phyloP scores from a whole-genome alignment of 225 moss, liverwort and hornwort species.

The Marchantia paleacea region DNA sequence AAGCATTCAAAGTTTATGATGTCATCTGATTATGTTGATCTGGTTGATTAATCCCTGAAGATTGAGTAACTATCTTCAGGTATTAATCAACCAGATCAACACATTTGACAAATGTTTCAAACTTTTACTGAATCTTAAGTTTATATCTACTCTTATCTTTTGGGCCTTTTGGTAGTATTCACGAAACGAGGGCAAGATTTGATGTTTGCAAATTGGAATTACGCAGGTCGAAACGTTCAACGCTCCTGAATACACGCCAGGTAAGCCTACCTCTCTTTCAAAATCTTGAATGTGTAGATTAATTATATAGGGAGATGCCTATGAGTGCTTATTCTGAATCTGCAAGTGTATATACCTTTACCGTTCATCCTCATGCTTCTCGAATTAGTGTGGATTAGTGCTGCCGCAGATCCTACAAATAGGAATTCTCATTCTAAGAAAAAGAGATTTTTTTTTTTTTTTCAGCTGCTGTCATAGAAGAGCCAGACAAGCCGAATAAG shows the following conservation, averaged over 20 bases:
- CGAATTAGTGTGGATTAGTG: neutral
- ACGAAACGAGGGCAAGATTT: too few species aligned
- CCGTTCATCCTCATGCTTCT: too few species aligned
- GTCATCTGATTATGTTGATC: too few species aligned
- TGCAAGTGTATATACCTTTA: neutral
- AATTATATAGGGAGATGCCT: neutral
- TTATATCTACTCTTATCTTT: too few species aligned
- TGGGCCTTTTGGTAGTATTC: neutral
- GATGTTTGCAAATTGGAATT: neutral
- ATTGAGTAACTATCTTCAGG: too few species aligned
- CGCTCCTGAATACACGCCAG: constrained; percentile 18
- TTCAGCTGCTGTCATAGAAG: constrained; percentile 35
- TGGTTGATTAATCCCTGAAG: too few species aligned
- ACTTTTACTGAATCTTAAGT: too few species aligned
- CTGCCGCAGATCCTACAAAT: too few species aligned
- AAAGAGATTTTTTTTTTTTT: neutral
- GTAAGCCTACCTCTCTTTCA: neutral
- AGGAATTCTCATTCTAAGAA: neutral
- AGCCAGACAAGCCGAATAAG: constrained; percentile 39
- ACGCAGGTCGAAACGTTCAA: constrained; percentile 3
- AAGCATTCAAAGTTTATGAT: too few species aligned
- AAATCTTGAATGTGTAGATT: neutral
- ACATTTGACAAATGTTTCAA: too few species aligned
- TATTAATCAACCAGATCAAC: too few species aligned
- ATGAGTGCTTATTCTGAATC: neutral